phyloP scores from a whole-genome alignment of 2,329 filamentous ascomycete genomes.

The Epicoccum sorghinum region DNA sequence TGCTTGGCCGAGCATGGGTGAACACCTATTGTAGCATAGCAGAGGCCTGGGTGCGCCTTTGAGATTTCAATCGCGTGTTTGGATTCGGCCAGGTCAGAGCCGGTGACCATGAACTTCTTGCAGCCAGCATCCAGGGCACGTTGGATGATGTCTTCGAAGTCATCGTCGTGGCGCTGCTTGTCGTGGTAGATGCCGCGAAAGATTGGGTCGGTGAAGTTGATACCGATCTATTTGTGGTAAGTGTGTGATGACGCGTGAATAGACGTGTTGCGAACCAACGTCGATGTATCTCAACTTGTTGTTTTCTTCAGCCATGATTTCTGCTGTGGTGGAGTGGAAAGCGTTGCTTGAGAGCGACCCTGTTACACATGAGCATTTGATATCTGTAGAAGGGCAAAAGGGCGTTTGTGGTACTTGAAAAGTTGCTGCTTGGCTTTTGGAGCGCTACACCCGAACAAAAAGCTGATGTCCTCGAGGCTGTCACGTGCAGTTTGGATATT shows the following conservation, averaged over 20 bases:
- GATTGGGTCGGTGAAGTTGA: conserved; percentile 93
- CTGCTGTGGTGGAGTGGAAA: not conserved
- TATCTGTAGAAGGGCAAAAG: not conserved
- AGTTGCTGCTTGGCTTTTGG: conserved; percentile 3
- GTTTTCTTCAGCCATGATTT: conserved; percentile 18
- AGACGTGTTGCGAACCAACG: conserved; percentile 45
- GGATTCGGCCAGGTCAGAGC: conserved; percentile 82
- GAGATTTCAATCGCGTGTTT: conserved; percentile 76
- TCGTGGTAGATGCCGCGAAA: conserved; percentile 86
- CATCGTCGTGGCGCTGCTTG: conserved; percentile 74
- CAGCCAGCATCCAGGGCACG: conserved; percentile 81
- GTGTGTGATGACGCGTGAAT: conserved; percentile 5
- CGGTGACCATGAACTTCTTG: conserved; percentile 89
- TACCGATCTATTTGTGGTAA: conserved; percentile 70
- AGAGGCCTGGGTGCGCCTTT: conserved; percentile 73
- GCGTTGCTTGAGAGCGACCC: not conserved
- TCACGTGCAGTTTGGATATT: not conserved
- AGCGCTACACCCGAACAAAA: not conserved
- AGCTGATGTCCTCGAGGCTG: not conserved
- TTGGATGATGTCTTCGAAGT: conserved; percentile 77
- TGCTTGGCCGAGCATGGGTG: conserved; percentile 87
- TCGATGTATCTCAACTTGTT: conserved; percentile 48
- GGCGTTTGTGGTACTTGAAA: conserved; percentile 17
- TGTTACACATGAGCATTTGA: not conserved
- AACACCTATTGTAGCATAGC: conserved; percentile 91